Base-by-base conservation (phyloP, 768 basidiomycete species). In the Russula sp. region DNA sequence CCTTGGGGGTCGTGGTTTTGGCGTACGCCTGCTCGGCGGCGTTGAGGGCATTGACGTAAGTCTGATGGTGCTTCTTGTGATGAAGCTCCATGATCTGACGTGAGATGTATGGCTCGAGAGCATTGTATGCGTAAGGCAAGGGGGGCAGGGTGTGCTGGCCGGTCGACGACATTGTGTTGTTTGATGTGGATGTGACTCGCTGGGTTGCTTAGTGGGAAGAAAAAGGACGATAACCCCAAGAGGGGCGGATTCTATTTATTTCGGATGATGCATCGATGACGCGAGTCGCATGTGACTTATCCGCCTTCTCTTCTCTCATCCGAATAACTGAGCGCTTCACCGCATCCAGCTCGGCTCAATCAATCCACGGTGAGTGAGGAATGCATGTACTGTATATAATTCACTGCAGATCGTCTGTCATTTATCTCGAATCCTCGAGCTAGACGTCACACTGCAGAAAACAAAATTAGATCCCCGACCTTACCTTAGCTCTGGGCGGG, bases 61-160 rank as follows among this genome's bases (percentile, higher is more conserved):
- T 88, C 80, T 94, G 92, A 73, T 98, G 94, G 74, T 98, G 94
- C 81, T 94, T 95, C 67, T 81, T 85, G 80, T 98, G 94, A 78
- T 98, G 94, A 57, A 96, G 89, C 62, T 79, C 83, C 94, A 96
- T 98, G 78, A 97, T 98, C 79, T 95, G 84, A 73, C 81, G 73
- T 40, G 85, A 90, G 79, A 98, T 96, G 79, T 85, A 87, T n/a
- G 94, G 94, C 81, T 95, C 91, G 73, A 98, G 91, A 58, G 85
- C 94, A 80, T 94, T 78, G 79, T 94, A 94, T 7, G 79, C 71
- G 75, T 93, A 95, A 7, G 87, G 85, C 36, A 93, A 85, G 66
- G 80, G 77, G 26, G 91, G 91, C 40, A 94, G 84, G 51, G 77
- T 79, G 80, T 86, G 77, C 24, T 54, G 55, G 22, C 24, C 42